Percentiles rank a stretch among this genome's conserved stretches.
These are phyloP conservation scores for Xylaria scruposa DNA, from an alignment of 495 filamentous ascomycete species.

Conservation along the genomic window DNA sequence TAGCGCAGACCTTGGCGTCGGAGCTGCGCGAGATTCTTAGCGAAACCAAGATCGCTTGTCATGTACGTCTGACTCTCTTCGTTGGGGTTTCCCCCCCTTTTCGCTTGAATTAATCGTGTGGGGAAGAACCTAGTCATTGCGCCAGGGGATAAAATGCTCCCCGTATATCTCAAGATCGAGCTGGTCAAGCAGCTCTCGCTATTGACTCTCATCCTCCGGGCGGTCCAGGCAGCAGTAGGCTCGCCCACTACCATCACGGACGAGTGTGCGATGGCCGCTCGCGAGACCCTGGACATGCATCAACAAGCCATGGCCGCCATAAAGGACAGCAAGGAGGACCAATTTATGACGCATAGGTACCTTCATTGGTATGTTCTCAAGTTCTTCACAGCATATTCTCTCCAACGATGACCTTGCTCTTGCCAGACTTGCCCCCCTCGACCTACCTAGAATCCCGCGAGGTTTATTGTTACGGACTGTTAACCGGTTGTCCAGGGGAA, in stretches of 20 bases:
- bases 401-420: background rate
- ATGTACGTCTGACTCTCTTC: background rate
- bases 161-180: conserved; percentile 32
- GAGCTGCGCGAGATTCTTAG: conserved; percentile 30
- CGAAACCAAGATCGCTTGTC: conserved; percentile 10
- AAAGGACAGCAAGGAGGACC: conserved; percentile 30
- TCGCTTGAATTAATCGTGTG: background rate
- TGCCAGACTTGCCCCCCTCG: background rate
- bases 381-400: background rate
- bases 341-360: conserved; percentile 35
- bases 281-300: conserved; percentile 37
- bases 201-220: conserved; percentile 36
- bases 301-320: conserved; percentile 33
- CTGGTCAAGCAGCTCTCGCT: conserved; percentile 37
- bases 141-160: conserved; percentile 15
- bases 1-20: conserved; percentile 4
- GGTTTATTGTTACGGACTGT: background rate
- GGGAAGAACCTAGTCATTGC: background rate
- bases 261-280: conserved; percentile 36
- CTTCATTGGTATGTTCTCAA: conserved; percentile 36
- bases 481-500: conserved; percentile 31
- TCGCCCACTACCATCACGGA: conserved; percentile 29
- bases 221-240: conserved; percentile 27
- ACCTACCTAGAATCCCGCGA: background rate
- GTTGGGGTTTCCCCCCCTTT: no score